Base-by-base conservation (phyloP, 495 filamentous ascomycete genomes). In the Aspergillus sclerotiicarbonarius region DNA sequence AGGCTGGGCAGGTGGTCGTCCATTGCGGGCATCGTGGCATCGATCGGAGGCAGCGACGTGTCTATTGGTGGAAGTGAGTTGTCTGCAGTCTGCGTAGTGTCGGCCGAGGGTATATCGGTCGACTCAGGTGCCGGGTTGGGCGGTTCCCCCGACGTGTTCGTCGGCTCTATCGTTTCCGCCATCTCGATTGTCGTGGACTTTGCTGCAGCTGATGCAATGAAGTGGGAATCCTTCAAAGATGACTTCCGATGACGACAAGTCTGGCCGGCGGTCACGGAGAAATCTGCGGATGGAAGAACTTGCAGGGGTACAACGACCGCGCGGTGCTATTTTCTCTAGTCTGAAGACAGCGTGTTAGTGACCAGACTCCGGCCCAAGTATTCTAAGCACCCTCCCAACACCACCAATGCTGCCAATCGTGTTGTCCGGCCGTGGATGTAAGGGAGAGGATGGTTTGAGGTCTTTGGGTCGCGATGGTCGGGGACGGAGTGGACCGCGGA, bases 41-140 rank as follows among this genome's bases (percentile, higher is more conserved):
- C 74, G 32, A 76, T 76, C n/a, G 73, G 66, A 6, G 73, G 73
- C 8, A 77, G 63, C 7, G 71, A 66, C 30, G 67, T 62, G 29
- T 77, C 73, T 19, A 59, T 58, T 2, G 58, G 58, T 0, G 67
- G 51, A 47, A 67, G 46, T 18, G 54, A 47, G 6, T 44, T 18
- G 43, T 53, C 57, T 49, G 30, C 31, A 6, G 55, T 31, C 3
- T 58, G 33, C 25, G 51, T 57, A 13, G 29, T 33, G 21, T 50
- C 47, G 13, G 13, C 6, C 16, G 58, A 46, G 58, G 30, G 15
- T 41, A n/a, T 9, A 25, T 41, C 25, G 20, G 54, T 52, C 49
- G 59, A 48, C 41, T 70, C 69, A 12, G 55, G 43, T 43, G 61
- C 57, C 53, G 59, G 45, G 47, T 68, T 65, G 51, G 66, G 62